phyloP scores from a whole-genome alignment of 371 early-diverging fungal genomes.

The Mucor saturninus region DNA sequence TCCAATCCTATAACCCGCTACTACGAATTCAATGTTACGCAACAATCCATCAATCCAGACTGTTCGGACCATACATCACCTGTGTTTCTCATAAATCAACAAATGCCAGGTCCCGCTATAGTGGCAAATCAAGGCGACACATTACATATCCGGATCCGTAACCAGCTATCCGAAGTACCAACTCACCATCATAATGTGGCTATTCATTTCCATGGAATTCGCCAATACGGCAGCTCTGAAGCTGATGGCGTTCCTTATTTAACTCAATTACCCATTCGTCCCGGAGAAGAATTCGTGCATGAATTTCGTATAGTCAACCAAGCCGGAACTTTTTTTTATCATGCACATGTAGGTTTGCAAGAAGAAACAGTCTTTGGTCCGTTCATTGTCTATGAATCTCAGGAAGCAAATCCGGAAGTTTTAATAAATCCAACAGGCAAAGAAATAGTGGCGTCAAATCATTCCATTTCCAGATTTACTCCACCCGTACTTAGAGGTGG shows the following conservation, averaged over 20 bases:
- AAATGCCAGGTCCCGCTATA: slow-evolving; percentile 59
- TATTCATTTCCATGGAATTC: slow-evolving; percentile 56
- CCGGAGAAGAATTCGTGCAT: slow-evolving; percentile 55
- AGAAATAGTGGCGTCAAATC: neutral
- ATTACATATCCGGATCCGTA: slow-evolving; percentile 46
- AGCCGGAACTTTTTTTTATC: slow-evolving; percentile 64
- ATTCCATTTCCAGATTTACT: slow-evolving; percentile 4
- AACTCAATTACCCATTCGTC: slow-evolving; percentile 63
- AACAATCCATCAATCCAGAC: slow-evolving; percentile 36
- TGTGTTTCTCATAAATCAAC: slow-evolving; percentile 45
- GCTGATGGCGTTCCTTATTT: slow-evolving; percentile 66
- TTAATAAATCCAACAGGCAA: neutral
- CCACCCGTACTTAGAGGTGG: slow-evolving; percentile 15
- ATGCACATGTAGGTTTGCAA: slow-evolving; percentile 53
- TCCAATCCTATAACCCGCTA: slow-evolving; percentile 5
- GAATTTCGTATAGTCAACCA: slow-evolving; percentile 48
- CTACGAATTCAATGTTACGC: slow-evolving; percentile 44
- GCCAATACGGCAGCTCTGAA: slow-evolving; percentile 38
- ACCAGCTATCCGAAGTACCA: slow-evolving; percentile 19
- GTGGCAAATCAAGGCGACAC: slow-evolving; percentile 45
- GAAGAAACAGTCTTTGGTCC: slow-evolving; percentile 56
- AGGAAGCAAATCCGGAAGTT: slow-evolving; percentile 16
- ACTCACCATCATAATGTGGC: slow-evolving; percentile 28
- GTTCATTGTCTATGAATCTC: slow-evolving; percentile 48
- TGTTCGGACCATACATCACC: slow-evolving; percentile 37